Evolutionary conservation across 768 basidiomycete species (phyloP).

Genomic region (Tulasnella sp.): DNA sequence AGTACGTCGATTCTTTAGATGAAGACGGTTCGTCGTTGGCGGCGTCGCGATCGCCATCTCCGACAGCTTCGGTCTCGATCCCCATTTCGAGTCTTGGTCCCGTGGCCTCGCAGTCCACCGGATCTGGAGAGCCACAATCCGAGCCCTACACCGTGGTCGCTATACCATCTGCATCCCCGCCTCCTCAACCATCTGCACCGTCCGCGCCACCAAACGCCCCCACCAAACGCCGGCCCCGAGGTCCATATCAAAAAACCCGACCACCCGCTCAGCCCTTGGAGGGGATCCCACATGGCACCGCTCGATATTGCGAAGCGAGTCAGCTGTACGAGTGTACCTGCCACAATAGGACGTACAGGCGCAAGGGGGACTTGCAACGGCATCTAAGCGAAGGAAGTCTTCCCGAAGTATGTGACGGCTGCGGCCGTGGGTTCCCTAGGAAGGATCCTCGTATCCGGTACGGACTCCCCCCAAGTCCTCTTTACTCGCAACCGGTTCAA

Average conservation of each 20-base stretch:
- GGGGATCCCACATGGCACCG: background rate
- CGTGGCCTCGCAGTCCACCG: background rate
- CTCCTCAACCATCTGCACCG: background rate
- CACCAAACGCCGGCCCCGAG: background rate
- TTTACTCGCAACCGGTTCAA: too few species aligned
- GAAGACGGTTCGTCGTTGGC: background rate
- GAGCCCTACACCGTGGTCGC: background rate
- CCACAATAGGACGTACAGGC: background rate
- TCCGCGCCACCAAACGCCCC: background rate
- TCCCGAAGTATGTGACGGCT: conserved; percentile 3
- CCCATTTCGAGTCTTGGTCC: background rate
- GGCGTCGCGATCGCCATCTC: background rate
- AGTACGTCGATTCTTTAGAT: background rate
- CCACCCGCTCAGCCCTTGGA: background rate
- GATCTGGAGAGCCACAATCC: background rate
- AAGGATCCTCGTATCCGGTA: conserved; percentile 6
- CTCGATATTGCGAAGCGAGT: background rate
- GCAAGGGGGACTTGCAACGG: conserved; percentile 3
- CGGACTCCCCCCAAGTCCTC: too few species aligned
- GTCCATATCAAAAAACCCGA: background rate
- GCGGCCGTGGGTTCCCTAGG: background rate
- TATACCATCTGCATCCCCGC: background rate
- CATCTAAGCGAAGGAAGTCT: background rate
- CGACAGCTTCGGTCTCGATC: background rate
- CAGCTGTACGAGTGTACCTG: background rate